Evolutionary conservation across 495 filamentous ascomycete species (phyloP), one percentile per base, ranked within the genome.

Genomic region (Chaetomidium leptoderma): DNA sequence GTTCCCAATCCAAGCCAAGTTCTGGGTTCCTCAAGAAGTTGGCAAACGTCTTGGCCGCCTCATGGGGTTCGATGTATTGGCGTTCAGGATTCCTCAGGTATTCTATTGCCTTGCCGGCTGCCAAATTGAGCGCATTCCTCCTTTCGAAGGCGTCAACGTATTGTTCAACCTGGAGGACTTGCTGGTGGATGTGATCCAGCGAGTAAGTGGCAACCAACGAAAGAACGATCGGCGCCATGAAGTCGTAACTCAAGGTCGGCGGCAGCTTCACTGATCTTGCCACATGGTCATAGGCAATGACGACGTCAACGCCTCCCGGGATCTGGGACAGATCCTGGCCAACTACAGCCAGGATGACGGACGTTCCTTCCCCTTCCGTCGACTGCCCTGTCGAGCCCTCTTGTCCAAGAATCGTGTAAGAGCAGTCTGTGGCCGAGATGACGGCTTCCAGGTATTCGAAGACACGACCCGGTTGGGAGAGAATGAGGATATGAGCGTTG

Each of bases 141-240:
- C 69, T 61, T 52, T 78, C 75, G 3, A 76, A 9, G 1, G 55
- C 53, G 13, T 70, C 60, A 27, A 77, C 17, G 1, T 63, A 60
- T 1, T 48, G 59, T 13, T 59, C 55, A 14, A 23, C n/a, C 8
- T 68, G 58, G 1, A 63, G 50, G 10, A 78, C 55, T 23, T 71
- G 62, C 53, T 72, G 61, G 35, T 76, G 74, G 19, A 78, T 63
- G 35, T 80, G 77, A 57, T 80, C 76, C n/a, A 78, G 65, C 5
- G 74, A 74, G 54, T 71, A 69, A 6, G 59, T 64, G n/a, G 59
- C 65, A 0, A 76, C 65, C 17, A 78, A 60, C 0, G 61, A 59
- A 29, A 79, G 60, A 4, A 76, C 50, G 6, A 71, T 35, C 2
- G 67, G 67, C 7, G 60, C 30, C 46, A 44, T 61, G 4, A 53